phyloP scores from a whole-genome alignment of 1,139 yeast genomes.

The Nadsonia commutata region DNA sequence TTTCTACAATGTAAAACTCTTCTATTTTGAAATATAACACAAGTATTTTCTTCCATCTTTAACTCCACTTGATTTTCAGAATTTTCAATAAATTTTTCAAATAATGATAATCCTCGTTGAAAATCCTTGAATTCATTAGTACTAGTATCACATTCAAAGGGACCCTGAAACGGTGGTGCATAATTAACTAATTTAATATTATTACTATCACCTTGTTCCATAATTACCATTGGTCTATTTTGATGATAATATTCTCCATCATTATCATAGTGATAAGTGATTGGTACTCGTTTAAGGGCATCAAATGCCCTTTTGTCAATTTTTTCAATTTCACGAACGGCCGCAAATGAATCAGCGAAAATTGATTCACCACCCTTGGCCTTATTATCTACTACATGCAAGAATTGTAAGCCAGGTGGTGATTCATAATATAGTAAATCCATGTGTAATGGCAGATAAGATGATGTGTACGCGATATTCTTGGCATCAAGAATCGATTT shows the following conservation, averaged over 20 bases:
- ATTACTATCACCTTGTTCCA: slow-evolving; percentile 23
- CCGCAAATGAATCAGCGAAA: slow-evolving; percentile 63
- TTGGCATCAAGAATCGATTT: slow-evolving; percentile 45
- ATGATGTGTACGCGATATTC: slow-evolving; percentile 59
- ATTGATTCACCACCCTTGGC: slow-evolving; percentile 58
- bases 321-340: slow-evolving; percentile 40
- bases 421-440: slow-evolving; percentile 68
- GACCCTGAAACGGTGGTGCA: slow-evolving; percentile 81
- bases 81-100: slow-evolving; percentile 45
- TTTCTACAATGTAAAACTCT: slow-evolving; percentile 58
- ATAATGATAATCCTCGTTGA: slow-evolving; percentile 41
- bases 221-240: slow-evolving; percentile 52
- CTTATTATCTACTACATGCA: slow-evolving; percentile 52
- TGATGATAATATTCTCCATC: slow-evolving; percentile 51
- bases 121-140: slow-evolving; percentile 33
- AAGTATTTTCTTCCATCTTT: slow-evolving; percentile 46
- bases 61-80: slow-evolving; percentile 41
- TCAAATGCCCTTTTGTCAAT: slow-evolving; percentile 49
- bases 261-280: slow-evolving; percentile 57
- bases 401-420: slow-evolving; percentile 68
- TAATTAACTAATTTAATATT: slow-evolving; percentile 49
- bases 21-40: slow-evolving; percentile 62
- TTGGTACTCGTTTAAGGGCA: slow-evolving; percentile 49
- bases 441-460: slow-evolving; percentile 64
- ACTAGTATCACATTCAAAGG: slow-evolving; percentile 31